These are phyloP conservation scores for Alternaria angustiovoidea DNA, from an alignment of 2,329 filamentous ascomycete genomes.

Conservation along the genomic window DNA sequence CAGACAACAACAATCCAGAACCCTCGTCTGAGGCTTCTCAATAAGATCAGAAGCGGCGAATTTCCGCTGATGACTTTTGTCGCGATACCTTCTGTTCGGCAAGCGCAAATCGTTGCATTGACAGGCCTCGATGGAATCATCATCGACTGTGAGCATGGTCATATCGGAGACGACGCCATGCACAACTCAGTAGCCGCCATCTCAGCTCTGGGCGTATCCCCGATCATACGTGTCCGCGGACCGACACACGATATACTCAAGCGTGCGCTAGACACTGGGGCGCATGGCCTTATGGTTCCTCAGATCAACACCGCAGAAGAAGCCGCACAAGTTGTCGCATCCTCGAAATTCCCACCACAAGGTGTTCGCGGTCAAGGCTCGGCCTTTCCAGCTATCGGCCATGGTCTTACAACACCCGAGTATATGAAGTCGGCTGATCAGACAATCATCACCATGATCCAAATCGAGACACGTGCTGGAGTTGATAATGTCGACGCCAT, in stretches of 20 bases:
- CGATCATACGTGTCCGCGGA: constrained; percentile 54
- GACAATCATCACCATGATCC: constrained; percentile 69
- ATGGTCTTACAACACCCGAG: constrained; percentile 59
- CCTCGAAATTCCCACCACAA: constrained; percentile 65
- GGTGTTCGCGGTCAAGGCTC: constrained; percentile 65
- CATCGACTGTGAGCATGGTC: constrained; percentile 67
- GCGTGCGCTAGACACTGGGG: constrained; percentile 65
- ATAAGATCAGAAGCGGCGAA: constrained; percentile 52
- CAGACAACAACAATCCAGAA: constrained; percentile 43
- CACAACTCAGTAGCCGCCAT: constrained; percentile 66
- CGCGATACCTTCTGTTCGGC: constrained; percentile 57
- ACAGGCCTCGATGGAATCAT: constrained; percentile 73
- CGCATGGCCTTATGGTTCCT: constrained; percentile 66
- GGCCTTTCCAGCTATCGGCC: constrained; percentile 60
- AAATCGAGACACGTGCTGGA: constrained; percentile 72
- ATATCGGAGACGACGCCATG: constrained; percentile 64
- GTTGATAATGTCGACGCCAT: constrained; percentile 69
- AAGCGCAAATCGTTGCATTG: constrained; percentile 65
- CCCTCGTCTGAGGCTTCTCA: constrained; percentile 55
- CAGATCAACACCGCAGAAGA: constrained; percentile 63
- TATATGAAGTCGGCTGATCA: constrained; percentile 67
- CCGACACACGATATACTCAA: constrained; percentile 58
- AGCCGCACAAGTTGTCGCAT: constrained; percentile 53
- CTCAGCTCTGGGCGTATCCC: constrained; percentile 63
- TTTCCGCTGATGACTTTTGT: constrained; percentile 61